A percentile compares a stretch with the other conserved stretches of the same genome.
These are phyloP conservation scores for Dictyostelium gargantuum DNA, from an alignment of 208 protist species.

Conservation along the genomic window DNA sequence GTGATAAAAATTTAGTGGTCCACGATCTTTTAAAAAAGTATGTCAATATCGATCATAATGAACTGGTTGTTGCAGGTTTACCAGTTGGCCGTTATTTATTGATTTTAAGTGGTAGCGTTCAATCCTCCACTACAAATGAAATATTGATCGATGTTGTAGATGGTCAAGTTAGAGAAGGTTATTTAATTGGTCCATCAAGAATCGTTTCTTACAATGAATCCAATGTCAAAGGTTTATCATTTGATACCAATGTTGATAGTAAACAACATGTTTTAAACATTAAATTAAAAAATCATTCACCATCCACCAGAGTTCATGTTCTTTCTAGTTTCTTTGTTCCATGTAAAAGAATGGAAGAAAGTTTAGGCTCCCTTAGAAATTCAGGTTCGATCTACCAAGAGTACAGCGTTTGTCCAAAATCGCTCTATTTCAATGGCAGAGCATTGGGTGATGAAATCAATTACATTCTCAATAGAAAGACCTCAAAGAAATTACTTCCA, in stretches of 20 bases:
- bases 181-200: neutral
- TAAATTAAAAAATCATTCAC: neutral
- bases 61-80: neutral
- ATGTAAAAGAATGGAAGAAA: neutral
- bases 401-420: neutral
- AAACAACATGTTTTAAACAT: constrained; percentile 4
- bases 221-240: neutral
- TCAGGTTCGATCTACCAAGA: neutral
- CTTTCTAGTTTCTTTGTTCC: neutral
- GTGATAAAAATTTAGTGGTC: neutral
- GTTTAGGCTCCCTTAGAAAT: neutral
- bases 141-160: constrained; percentile 37
- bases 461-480: constrained; percentile 48
- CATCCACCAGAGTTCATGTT: constrained; percentile 15
- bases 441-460: constrained; percentile 31
- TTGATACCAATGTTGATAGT: neutral
- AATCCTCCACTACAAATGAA: neutral
- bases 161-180: constrained; percentile 32
- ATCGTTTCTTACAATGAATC: neutral
- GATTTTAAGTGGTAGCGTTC: neutral
- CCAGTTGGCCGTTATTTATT: neutral
- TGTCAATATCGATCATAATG: neutral
- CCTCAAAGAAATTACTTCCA: neutral
- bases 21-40: neutral
- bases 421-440: constrained; percentile 12